Base-by-base conservation (phyloP, 2,329 filamentous ascomycete species). In the Seiridium unicorne region DNA sequence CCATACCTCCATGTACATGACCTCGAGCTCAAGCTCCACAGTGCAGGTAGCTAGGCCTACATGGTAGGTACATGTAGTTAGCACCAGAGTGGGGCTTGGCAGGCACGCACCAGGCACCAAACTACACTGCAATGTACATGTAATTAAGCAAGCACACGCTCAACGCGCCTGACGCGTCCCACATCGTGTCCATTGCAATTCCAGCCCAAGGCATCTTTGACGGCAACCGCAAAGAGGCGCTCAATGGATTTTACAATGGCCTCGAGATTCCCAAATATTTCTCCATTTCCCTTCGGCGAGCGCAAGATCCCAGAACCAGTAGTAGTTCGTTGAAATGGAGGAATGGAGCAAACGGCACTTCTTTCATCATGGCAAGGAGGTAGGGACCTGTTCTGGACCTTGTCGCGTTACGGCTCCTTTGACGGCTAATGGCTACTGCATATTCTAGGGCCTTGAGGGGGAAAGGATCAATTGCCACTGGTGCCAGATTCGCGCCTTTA, bases 401-500 rank as follows among this genome's bases (percentile, higher is more conserved):
- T 26, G 18, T 26, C 18, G 18, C 18, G 2, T 26, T 26, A 26
- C 18, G 18, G 18, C 18, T 26, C 18, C 18, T 26, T 26, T 26
- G 18, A 26, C 18, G 18, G 18, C 18, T 26, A 26, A 26, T 26
- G 18, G 18, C 18, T 26, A 26, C 18, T 26, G 18, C 18, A 26
- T 26, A 2, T 26, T 26, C 18, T 26, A 80, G 75, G 70, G 71
- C 48, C 65, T 66, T 13, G 66, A 75, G 18, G 71, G 72, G 4
- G 78, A 83, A 55, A 77, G 76, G 55, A 59, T 66, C 2, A 64
- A 69, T n/a, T 89, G 86, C 63, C 85, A 88, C 65, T 86, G 79
- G 76, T 89, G 86, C 67, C 86, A 89, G 69, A 76, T 89, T 40
- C 80, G 82, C 5, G 72, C 75, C 1, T 87, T 88, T 63, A 71